A percentile compares a stretch with the other conserved stretches of the same genome.
phyloP scores from a whole-genome alignment of 768 basidiomycete genomes.

The Kondoa subrosea region DNA sequence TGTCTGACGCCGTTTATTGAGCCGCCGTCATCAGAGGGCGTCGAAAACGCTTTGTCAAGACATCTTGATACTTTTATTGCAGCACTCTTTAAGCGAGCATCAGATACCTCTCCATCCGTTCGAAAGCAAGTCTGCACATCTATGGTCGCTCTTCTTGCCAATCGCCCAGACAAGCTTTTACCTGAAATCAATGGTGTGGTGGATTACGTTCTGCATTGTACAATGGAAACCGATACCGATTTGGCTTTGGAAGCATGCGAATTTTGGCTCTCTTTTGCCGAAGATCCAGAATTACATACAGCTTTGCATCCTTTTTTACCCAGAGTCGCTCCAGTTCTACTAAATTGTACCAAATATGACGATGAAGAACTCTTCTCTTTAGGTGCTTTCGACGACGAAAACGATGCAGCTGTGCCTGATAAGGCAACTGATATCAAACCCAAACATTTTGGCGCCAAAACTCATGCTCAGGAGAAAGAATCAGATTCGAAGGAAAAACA shows the following conservation, averaged over 20 bases:
- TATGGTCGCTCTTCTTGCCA: conserved; percentile 76
- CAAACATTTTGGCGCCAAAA: conserved; percentile 64
- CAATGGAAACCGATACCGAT: conserved; percentile 64
- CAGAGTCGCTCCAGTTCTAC: conserved; percentile 84
- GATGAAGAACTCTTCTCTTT: conserved; percentile 92
- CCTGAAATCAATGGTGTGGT: conserved; percentile 90
- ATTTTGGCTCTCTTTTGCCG: conserved; percentile 98
- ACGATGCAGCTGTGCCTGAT: conserved; percentile 70
- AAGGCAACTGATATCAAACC: conserved; percentile 94
- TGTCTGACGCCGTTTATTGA: conserved; percentile 87
- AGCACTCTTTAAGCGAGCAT: conserved; percentile 82
- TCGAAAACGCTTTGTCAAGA: conserved; percentile 59
- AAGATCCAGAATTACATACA: conserved; percentile 69
- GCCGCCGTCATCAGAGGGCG: conserved; percentile 39
- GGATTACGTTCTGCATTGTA: conserved; percentile 97
- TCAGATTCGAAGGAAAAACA: conserved; percentile 9
- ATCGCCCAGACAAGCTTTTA: conserved; percentile 87
- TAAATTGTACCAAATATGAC: conserved; percentile 93
- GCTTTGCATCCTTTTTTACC: conserved; percentile 70
- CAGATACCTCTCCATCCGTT: conserved; percentile 82
- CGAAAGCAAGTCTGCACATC: conserved; percentile 91
- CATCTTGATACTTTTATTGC: conserved; percentile 90
- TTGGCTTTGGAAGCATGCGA: conserved; percentile 96
- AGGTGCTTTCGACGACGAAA: conserved; percentile 66
- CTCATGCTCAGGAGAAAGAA: conserved; percentile 49